Conservation (phyloP, 495 filamentous ascomycete genomes). For the Aspergillus coremiiformis region DNA sequence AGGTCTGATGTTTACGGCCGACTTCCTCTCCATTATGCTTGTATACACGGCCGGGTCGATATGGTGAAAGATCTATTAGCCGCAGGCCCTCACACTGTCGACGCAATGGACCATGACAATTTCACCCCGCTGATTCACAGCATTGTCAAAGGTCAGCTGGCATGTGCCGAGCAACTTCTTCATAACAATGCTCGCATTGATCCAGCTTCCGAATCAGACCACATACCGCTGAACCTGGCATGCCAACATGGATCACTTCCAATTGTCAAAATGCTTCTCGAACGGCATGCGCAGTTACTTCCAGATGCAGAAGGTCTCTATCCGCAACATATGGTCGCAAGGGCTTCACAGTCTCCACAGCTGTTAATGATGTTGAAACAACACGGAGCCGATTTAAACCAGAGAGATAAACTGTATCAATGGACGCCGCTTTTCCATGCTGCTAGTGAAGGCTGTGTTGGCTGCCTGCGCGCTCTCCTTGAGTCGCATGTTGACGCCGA, state of each 20-base stretch:
- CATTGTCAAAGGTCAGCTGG: slow-evolving; percentile 75
- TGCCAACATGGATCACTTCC: slow-evolving; percentile 82
- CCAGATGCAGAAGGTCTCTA: slow-evolving; percentile 94
- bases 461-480: slow-evolving; percentile 72
- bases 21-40: slow-evolving; percentile 91
- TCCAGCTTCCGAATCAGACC: slow-evolving; percentile 74
- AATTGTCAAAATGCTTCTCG: slow-evolving; percentile 77
- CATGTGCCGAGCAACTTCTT: slow-evolving; percentile 71
- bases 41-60: slow-evolving; percentile 82
- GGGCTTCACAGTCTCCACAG: slow-evolving; percentile 73
- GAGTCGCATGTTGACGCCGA: slow-evolving; percentile 65
- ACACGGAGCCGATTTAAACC: slow-evolving; percentile 87
- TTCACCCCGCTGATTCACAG: slow-evolving; percentile 93
- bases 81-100: slow-evolving; percentile 57
- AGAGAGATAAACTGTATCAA: slow-evolving; percentile 88
- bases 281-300: slow-evolving; percentile 66
- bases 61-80: slow-evolving; percentile 70
- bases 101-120: slow-evolving; percentile 89
- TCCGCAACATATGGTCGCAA: slow-evolving; percentile 94
- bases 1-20: slow-evolving; percentile 87
- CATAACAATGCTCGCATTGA: slow-evolving; percentile 67
- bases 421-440: slow-evolving; percentile 97
- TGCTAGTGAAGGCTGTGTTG: slow-evolving; percentile 90
- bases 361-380: slow-evolving; percentile 71
- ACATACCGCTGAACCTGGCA: slow-evolving; percentile 88